These are phyloP conservation scores for Gnetum montanum DNA, from an alignment of 75 land plant species.

Conservation along the genomic window DNA sequence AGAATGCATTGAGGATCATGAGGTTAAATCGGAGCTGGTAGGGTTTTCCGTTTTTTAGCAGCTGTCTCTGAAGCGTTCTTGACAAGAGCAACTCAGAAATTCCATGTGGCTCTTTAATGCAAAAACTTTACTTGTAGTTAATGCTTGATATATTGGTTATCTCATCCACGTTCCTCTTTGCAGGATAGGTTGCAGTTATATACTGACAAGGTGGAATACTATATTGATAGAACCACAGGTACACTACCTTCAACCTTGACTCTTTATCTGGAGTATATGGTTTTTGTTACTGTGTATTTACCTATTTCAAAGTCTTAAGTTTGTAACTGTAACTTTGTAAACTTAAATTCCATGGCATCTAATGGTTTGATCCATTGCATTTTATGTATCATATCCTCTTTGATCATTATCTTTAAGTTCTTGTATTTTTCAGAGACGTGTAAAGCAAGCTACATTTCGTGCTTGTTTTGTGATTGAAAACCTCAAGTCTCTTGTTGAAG, in stretches of 20 bases:
- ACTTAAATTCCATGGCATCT: not conserved
- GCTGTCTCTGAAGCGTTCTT: too few species aligned
- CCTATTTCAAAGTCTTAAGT: not conserved
- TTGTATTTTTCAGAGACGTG: too few species aligned
- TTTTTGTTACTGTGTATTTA: not conserved
- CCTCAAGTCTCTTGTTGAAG: too few species aligned
- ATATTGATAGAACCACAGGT: conserved; percentile 57
- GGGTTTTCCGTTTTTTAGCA: not conserved
- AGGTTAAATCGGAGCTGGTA: conserved; percentile 60
- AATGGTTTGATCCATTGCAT: not conserved
- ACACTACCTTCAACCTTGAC: not conserved
- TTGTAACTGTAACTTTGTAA: not conserved
- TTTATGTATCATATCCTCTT: not conserved
- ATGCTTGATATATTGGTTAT: too few species aligned
- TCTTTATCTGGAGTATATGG: not conserved
- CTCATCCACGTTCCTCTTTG: too few species aligned
- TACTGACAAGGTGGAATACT: conserved; percentile 44
- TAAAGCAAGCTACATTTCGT: too few species aligned
- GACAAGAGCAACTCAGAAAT: too few species aligned
- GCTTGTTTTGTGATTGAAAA: too few species aligned
- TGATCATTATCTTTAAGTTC: too few species aligned
- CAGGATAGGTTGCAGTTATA: conserved; percentile 77
- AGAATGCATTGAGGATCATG: conserved; percentile 49
- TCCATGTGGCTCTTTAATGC: too few species aligned
- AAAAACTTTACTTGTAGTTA: too few species aligned